phyloP scores from a whole-genome alignment of 148 eudicot species.

The Gaultheria prostrata region DNA sequence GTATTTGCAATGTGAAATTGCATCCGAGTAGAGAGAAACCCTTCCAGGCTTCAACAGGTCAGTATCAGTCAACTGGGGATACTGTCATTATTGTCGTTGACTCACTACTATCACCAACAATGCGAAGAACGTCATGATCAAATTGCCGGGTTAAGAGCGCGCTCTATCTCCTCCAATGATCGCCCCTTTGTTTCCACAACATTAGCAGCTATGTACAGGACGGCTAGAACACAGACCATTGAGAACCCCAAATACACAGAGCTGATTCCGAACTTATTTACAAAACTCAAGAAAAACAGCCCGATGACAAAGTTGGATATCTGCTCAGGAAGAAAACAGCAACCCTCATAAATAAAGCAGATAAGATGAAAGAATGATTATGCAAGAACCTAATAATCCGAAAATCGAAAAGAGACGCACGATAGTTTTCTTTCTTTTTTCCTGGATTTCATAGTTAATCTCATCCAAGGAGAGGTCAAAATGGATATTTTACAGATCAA shows the following conservation, averaged over 20 bases:
- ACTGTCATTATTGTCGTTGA: conserved; percentile 3
- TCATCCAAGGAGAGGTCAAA: not conserved
- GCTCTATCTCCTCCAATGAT: conserved; percentile 91
- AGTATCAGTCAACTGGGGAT: conserved; percentile 8
- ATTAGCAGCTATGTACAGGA: conserved; percentile 67
- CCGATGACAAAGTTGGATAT: conserved; percentile 84
- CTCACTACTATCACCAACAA: conserved; percentile 10
- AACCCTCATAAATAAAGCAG: not conserved
- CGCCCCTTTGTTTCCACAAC: conserved; percentile 99
- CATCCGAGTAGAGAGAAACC: not conserved
- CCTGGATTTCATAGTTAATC: not conserved
- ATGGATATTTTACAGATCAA: not conserved
- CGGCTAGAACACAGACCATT: conserved; percentile 66
- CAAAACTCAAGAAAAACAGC: conserved; percentile 88
- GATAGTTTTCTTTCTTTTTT: not conserved
- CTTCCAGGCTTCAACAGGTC: not conserved
- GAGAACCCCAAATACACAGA: conserved; percentile 87
- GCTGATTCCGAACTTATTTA: conserved; percentile 86
- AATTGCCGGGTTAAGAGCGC: conserved; percentile 58
- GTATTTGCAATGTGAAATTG: not conserved
- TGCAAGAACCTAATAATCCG: not conserved
- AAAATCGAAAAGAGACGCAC: not conserved
- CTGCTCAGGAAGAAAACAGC: conserved; percentile 34
- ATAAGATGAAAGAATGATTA: not conserved
- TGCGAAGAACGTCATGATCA: conserved; percentile 21